Evolutionary conservation across 2,329 filamentous ascomycete genomes (phyloP).

Genomic region (Aaosphaeria arxii): DNA sequence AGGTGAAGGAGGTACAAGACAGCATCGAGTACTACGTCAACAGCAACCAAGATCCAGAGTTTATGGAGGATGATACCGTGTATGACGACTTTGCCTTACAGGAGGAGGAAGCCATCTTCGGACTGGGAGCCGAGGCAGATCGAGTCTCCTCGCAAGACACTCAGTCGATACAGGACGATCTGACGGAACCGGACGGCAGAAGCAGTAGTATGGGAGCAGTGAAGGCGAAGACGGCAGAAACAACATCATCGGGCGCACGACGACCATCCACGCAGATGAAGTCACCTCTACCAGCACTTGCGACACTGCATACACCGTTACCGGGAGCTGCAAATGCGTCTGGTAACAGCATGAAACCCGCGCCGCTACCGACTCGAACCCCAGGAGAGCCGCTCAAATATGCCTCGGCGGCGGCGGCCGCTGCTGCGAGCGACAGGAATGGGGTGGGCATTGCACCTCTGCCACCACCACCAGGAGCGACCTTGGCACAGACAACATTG

Average conservation of each 20-base stretch:
- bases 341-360: constrained; percentile 81
- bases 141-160: constrained; percentile 92
- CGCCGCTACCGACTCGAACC: constrained; percentile 76
- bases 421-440: constrained; percentile 85
- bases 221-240: constrained; percentile 61
- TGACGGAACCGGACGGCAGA: constrained; percentile 58
- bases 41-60: constrained; percentile 84
- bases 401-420: constrained; percentile 90
- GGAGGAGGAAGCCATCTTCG: constrained; percentile 86
- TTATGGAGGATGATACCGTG: constrained; percentile 88
- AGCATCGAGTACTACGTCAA: constrained; percentile 94
- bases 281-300: constrained; percentile 87
- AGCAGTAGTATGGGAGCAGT: constrained; percentile 43
- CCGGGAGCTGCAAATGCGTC: constrained; percentile 59
- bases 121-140: constrained; percentile 77
- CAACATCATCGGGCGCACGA: constrained; percentile 55
- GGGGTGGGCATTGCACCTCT: constrained; percentile 87
- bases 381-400: constrained; percentile 93
- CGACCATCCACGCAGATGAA: constrained; percentile 88
- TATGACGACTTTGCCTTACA: constrained; percentile 93
- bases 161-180: constrained; percentile 86
- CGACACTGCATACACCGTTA: constrained; percentile 78
- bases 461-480: constrained; percentile 75
- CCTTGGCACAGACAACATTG: constrained; percentile 38
- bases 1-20: constrained; percentile 86